phyloP scores from a whole-genome alignment of 2,329 filamentous ascomycete species.

The Phialophora tarda region DNA sequence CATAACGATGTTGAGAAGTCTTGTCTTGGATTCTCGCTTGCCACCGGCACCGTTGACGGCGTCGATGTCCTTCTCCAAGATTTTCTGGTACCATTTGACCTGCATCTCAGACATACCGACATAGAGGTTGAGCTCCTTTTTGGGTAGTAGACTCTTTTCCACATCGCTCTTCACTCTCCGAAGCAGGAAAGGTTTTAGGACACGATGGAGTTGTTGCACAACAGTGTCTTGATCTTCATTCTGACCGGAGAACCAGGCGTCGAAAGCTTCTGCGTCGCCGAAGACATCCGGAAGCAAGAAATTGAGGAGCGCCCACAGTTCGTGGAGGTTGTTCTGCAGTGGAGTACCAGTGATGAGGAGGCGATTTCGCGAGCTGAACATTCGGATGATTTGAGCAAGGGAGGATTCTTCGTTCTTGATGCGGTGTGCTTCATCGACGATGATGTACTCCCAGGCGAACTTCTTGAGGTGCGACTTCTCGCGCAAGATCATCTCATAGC shows the following conservation, averaged over 20 bases:
- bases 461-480: slow-evolving; percentile 96
- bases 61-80: slow-evolving; percentile 98
- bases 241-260: slow-evolving; percentile 95
- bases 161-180: slow-evolving; percentile 97
- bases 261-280: slow-evolving; percentile 93
- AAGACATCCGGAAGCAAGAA: slow-evolving; percentile 98
- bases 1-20: slow-evolving; percentile 98
- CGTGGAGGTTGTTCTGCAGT: slow-evolving; percentile 96
- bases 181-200: slow-evolving; percentile 89
- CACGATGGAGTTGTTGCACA: slow-evolving; percentile 91
- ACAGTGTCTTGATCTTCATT: slow-evolving; percentile 91
- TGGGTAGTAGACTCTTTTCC: slow-evolving; percentile 94
- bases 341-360: slow-evolving; percentile 96
- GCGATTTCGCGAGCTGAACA: slow-evolving; percentile 94
- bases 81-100: slow-evolving; percentile 98
- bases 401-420: slow-evolving; percentile 99
- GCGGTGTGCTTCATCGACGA: slow-evolving; percentile 96
- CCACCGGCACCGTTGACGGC: slow-evolving; percentile 96
- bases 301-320: slow-evolving; percentile 96
- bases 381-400: slow-evolving; percentile 90
- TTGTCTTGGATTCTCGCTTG: slow-evolving; percentile 96
- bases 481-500: slow-evolving; percentile 97
- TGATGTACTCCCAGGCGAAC: slow-evolving; percentile 99
- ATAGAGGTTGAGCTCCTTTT: slow-evolving; percentile 97
- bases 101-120: slow-evolving; percentile 99